Evolutionary conservation across 2,329 filamentous ascomycete genomes (phyloP), one percentile per base, ranked within the genome.

Genomic region (Paraphaeosphaeria minitans): DNA sequence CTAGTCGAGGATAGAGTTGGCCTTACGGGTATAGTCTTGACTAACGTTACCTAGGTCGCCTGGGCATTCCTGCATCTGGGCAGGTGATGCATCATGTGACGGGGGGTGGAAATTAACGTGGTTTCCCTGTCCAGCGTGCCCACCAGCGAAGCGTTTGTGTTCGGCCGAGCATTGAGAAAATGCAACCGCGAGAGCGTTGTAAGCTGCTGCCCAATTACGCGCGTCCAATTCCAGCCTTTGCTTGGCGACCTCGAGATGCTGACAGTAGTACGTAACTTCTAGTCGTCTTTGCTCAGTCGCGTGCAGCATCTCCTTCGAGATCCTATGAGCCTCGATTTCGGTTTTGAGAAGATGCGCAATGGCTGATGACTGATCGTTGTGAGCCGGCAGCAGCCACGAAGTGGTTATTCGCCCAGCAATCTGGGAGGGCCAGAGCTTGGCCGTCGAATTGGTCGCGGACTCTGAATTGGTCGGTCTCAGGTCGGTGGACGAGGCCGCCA

Each of bases 271-370:
- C 19, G 53, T 56, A 29, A 58, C 58, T 21, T 59, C 49, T 14
- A 63, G 43, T 27, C 61, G 55, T 27, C 45, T 51, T n/a, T 61
- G 46, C 27, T 63, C 61, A n/a, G 61, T 61, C 37, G 48, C 45
- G 47, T 63, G 61, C 14, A 63, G 49, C 61, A 63, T 63, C 22
- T 63, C 58, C 13, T 54, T 54, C 10, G 58, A 61, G 21, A 59
- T 61, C n/a, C 57, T 63, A 41, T 63, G 61, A 42, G 61, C 54
- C 37, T 63, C 43, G 29, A 63, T 63, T 31, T 63, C 61, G 19
- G 52, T 59, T 29, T 41, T 53, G 29, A 63, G 56, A 42, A 63
- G 56, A 13, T 24, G n/a, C 4, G 53, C 56, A 33, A 63, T 63
- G 22, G 61, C 61, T 19, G 61, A 58, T 9, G 61, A 58, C 47